Percentiles rank a stretch among this genome's conserved stretches.
Evolutionary conservation across 176 grass and related monocot genomes (phyloP).

Genomic region (Raddia guianensis): DNA sequence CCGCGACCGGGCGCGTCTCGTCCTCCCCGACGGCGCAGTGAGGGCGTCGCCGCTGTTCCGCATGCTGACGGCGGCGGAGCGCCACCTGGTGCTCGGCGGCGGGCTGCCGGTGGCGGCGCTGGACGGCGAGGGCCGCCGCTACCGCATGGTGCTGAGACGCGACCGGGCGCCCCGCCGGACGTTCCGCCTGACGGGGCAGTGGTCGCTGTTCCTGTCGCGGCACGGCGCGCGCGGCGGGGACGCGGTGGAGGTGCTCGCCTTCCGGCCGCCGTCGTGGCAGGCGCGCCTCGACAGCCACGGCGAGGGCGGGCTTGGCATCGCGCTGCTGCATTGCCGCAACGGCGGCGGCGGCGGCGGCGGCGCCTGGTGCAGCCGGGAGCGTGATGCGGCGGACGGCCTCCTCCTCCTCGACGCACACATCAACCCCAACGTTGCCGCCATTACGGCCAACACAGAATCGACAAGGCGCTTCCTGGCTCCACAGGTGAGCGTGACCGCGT

Average conservation of each 20-base stretch:
- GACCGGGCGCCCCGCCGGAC: constrained; percentile 12
- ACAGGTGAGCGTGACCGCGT: too few species aligned
- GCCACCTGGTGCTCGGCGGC: neutral
- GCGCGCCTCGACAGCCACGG: constrained; percentile 20
- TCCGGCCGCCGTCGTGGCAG: constrained; percentile 44
- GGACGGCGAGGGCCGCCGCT: constrained; percentile 34
- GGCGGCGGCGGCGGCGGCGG: neutral
- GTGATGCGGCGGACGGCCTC: constrained; percentile 30
- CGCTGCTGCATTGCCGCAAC: constrained; percentile 18
- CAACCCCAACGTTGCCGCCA: neutral
- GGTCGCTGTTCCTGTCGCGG: constrained; percentile 39
- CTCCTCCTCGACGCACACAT: neutral
- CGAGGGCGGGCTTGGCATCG: constrained; percentile 37
- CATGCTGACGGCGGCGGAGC: constrained; percentile 46
- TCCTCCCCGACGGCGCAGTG: constrained; percentile 41
- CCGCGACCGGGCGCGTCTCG: constrained; percentile 26
- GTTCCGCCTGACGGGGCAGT: constrained; percentile 34
- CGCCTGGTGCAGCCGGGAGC: constrained; percentile 23
- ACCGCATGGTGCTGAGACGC: constrained; percentile 50
- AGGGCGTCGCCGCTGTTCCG: constrained; percentile 35
- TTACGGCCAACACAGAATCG: neutral
- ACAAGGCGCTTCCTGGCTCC: too few species aligned
- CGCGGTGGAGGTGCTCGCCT: constrained; percentile 43
- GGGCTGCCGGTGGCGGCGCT: constrained; percentile 35
- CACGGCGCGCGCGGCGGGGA: constrained; percentile 38